These are phyloP conservation scores for Mycena albidolilacea DNA, from an alignment of 768 basidiomycete species.

Conservation along the genomic window DNA sequence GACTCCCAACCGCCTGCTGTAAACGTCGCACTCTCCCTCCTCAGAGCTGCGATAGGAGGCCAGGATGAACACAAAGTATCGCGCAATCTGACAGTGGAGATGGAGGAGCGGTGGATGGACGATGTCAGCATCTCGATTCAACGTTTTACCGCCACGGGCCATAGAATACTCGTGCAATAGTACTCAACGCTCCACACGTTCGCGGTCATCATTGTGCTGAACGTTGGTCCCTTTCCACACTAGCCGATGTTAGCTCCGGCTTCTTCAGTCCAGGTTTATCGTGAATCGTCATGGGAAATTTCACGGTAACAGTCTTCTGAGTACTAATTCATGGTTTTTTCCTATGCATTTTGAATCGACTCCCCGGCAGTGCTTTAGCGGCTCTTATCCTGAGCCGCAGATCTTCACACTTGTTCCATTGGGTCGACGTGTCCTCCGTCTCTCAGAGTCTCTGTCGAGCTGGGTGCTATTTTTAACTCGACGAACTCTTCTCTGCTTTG, in stretches of 20 bases:
- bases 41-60: slow-evolving; percentile 61
- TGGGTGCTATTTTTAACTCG: slow-evolving; percentile 29
- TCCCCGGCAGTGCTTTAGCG: too few relatives aligned
- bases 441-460: background rate
- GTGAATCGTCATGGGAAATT: background rate
- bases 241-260: background rate
- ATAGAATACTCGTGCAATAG: slow-evolving; percentile 3
- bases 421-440: too few relatives aligned
- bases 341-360: too few relatives aligned
- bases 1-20: slow-evolving; percentile 34
- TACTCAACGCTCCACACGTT: slow-evolving; percentile 58
- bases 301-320: background rate
- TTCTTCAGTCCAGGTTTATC: background rate
- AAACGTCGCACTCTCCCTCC: slow-evolving; percentile 55
- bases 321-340: too few relatives aligned
- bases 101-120: slow-evolving; percentile 62
- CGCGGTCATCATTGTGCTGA: slow-evolving; percentile 38
- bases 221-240: slow-evolving; percentile 23
- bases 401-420: too few relatives aligned
- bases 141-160: slow-evolving; percentile 47
- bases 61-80: slow-evolving; percentile 52
- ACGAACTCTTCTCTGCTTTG: background rate
- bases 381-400: too few relatives aligned
- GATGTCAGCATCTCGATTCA: slow-evolving; percentile 63
- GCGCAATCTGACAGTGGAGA: slow-evolving; percentile 59